These are phyloP conservation scores for Lactarius hatsudake DNA, from an alignment of 768 basidiomycete species.

Conservation along the genomic window DNA sequence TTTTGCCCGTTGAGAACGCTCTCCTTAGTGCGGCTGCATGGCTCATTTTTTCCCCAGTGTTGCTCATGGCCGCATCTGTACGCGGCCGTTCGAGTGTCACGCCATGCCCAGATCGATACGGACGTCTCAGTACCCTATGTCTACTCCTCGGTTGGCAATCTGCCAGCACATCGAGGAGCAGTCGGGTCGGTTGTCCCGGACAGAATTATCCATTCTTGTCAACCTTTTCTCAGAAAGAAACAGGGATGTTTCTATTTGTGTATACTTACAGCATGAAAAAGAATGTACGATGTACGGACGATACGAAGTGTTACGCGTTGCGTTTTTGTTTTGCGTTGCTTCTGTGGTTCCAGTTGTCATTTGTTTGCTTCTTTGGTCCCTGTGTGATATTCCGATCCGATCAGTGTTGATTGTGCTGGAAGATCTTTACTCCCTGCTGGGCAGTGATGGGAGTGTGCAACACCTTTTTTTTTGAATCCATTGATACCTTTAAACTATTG, in stretches of 20 bases:
- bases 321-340: neutral
- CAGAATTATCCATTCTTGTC: conserved; percentile 27
- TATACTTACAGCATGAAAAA: neutral
- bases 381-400: neutral
- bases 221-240: neutral
- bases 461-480: no score
- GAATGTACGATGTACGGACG: neutral
- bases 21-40: conserved; percentile 77
- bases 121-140: conserved; percentile 80
- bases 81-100: conserved; percentile 88
- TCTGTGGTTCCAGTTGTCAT: neutral
- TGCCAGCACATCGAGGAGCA: conserved; percentile 38
- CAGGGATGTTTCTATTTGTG: neutral
- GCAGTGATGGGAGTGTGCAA: no score
- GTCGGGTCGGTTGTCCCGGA: conserved; percentile 78
- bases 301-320: neutral
- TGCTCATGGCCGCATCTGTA: conserved; percentile 72
- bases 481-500: no score
- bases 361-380: neutral
- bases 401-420: neutral
- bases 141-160: conserved; percentile 39
- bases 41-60: conserved; percentile 76
- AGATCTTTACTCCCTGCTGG: no score
- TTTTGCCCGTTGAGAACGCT: no score
- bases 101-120: conserved; percentile 66